phyloP scores from a whole-genome alignment of 768 basidiomycete species.

The Mrakia frigida region DNA sequence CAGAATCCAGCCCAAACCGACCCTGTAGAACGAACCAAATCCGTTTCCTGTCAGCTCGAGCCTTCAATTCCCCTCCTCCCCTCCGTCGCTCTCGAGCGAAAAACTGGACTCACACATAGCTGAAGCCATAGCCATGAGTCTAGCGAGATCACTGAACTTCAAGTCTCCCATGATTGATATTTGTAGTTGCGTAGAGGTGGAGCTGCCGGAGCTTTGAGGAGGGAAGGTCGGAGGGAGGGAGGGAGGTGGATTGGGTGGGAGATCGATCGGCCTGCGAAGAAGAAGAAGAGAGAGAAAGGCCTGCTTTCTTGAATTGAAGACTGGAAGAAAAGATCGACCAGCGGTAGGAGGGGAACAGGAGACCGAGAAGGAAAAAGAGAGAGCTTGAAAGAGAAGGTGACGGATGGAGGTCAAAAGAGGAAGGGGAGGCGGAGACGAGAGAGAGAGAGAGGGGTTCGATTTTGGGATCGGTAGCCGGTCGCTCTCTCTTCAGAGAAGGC shows the following conservation, averaged over 20 bases:
- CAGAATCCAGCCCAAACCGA: conserved; percentile 75
- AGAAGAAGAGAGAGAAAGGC: not conserved
- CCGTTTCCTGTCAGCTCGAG: conserved; percentile 18
- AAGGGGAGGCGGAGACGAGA: too few species aligned
- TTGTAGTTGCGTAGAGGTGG: not conserved
- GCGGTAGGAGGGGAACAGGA: not conserved
- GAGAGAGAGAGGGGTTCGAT: too few species aligned
- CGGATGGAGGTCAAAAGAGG: not conserved
- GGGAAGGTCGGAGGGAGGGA: not conserved
- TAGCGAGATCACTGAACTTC: conserved; percentile 37
- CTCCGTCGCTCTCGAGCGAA: not conserved
- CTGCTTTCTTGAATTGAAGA: not conserved
- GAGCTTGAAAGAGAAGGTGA: not conserved
- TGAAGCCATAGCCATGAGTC: conserved; percentile 40
- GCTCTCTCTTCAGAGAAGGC: too few species aligned
- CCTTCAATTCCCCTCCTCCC: conserved; percentile 15
- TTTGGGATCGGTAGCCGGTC: too few species aligned
- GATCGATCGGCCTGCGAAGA: not conserved
- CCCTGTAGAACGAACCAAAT: conserved; percentile 49
- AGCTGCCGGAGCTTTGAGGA: not conserved
- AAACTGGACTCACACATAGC: conserved; percentile 36
- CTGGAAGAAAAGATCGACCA: not conserved
- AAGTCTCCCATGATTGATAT: conserved; percentile 37
- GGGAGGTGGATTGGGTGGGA: not conserved
- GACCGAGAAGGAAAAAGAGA: not conserved